phyloP scores from a whole-genome alignment of 1,139 yeast genomes.

The Williopsis jadinii region DNA sequence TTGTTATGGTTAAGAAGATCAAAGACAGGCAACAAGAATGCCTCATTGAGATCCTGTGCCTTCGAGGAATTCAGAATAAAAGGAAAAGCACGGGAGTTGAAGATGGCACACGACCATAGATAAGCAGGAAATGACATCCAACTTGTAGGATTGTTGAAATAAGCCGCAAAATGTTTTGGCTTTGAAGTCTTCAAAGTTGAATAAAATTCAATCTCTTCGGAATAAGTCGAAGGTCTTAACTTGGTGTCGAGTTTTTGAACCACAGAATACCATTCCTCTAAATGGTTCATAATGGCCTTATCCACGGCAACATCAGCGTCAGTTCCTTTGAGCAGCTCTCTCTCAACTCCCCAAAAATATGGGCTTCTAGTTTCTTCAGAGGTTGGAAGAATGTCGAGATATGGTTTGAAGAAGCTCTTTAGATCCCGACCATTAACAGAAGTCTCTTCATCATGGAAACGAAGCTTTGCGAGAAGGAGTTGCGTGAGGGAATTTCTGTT shows the following conservation, averaged over 20 bases:
- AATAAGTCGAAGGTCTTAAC: constrained; percentile 7
- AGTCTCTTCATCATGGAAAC: constrained; percentile 24
- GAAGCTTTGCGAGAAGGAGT: constrained; percentile 39
- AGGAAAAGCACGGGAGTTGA: constrained; percentile 78
- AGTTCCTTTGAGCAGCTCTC: constrained; percentile 52
- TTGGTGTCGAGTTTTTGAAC: constrained; percentile 7
- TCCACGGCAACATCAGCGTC: constrained; percentile 37
- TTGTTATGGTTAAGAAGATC: constrained; percentile 71
- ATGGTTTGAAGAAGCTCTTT: constrained; percentile 37
- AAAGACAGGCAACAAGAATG: constrained; percentile 69
- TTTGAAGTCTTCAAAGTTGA: constrained; percentile 12
- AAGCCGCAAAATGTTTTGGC: constrained; percentile 17
- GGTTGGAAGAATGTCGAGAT: constrained; percentile 51
- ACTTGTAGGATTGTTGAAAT: constrained; percentile 17
- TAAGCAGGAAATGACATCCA: constrained; percentile 65
- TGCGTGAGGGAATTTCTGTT: constrained; percentile 41
- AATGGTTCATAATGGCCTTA: constrained; percentile 23
- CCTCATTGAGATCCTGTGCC: constrained; percentile 37
- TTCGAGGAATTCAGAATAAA: constrained; percentile 34
- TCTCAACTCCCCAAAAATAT: constrained; percentile 54
- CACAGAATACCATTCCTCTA: constrained; percentile 23
- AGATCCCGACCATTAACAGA: constrained; percentile 13
- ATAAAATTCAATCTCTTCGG: constrained; percentile 18
- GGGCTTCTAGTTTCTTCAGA: constrained; percentile 48
- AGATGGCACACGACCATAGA: constrained; percentile 66